Base-by-base conservation (phyloP, 2,329 filamentous ascomycete genomes). In the Cladophialophora immunda region DNA sequence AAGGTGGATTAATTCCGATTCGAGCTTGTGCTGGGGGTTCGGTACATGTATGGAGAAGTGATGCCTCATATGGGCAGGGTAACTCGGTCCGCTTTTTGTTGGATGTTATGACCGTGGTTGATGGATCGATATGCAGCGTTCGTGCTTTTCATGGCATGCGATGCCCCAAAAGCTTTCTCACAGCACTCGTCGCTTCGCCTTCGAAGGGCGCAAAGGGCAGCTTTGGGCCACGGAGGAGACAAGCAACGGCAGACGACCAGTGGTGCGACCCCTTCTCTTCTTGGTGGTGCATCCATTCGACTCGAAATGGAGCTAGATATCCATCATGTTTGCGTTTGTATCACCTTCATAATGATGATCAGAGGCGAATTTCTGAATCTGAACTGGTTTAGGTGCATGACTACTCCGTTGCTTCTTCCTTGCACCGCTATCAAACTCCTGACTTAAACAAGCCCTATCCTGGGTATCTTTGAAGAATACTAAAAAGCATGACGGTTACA, bases 1-100 rank as follows among this genome's bases (percentile, higher is more conserved):
- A 61, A 67, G 63, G 58, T 52, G 8, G 63, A 65, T 58, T 65
- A 38, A 25, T 9, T 17, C n/a, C n/a, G 32, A 45, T 45, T 17
- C 15, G 56, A 45, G 9, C 34, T 25, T 38, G 11, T 36, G 7
- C 13, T 22, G 17, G 36, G 5, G 6, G 13, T 47, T 15, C 32
- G 11, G 6, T 25, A 36, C 8, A 36, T 13, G 32, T 9, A 13
- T 36, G 3, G 13, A 17, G 36, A 41, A n/a, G 36, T n/a, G 36
- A 15, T 41, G 17, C 17, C 36, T 41, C 17, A 15, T 41, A 15
- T 3, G 4, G 3, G 17, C n/a, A 45, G 11, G 27, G 4, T 27
- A 5, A 41, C 38, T 50, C 4, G 45, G 45, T 25, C 45, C 27
- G 8, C 8, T 25, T 25, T 25, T 25, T 13, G 8, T 50, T 13